Evolutionary conservation across 306 rosid genomes (phyloP).

Genomic region (Trifolium subterraneum): DNA sequence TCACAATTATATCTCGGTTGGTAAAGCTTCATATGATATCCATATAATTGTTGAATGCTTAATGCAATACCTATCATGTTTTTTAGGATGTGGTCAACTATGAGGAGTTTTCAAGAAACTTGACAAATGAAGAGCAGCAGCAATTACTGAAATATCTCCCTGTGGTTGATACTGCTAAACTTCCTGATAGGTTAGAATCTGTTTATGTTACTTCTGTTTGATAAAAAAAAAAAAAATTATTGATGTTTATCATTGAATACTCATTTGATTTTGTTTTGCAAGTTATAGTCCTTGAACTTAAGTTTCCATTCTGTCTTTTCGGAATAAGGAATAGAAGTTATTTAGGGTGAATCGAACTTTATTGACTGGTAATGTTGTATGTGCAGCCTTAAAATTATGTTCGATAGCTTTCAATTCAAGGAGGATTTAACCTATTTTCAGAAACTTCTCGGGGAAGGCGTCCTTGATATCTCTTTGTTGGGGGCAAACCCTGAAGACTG

Average conservation of each 20-base stretch:
- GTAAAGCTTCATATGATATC: slow-evolving; percentile 3
- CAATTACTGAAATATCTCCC: slow-evolving; percentile 79
- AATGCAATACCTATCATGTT: slow-evolving; percentile 41
- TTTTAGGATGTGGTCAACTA: slow-evolving; percentile 75
- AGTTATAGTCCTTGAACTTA: slow-evolving; percentile 9
- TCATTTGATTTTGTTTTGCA: slow-evolving; percentile 20
- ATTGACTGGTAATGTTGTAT: slow-evolving; percentile 42
- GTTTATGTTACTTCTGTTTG: slow-evolving; percentile 34
- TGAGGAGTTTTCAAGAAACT: slow-evolving; percentile 74
- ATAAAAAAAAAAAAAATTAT: neutral
- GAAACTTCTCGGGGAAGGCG: slow-evolving; percentile 81
- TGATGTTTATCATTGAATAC: slow-evolving; percentile 25
- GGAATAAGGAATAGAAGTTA: neutral
- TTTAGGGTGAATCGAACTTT: neutral
- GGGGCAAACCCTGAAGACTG: slow-evolving; percentile 76
- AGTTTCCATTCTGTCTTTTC: slow-evolving; percentile 18
- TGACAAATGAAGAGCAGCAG: slow-evolving; percentile 90
- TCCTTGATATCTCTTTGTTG: slow-evolving; percentile 65
- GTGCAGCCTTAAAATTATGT: slow-evolving; percentile 80
- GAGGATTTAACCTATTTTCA: slow-evolving; percentile 80
- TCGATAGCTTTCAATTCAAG: slow-evolving; percentile 76
- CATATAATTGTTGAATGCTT: slow-evolving; percentile 33
- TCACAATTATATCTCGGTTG: neutral
- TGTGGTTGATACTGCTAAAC: slow-evolving; percentile 61
- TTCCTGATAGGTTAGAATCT: slow-evolving; percentile 74